A percentile compares a stretch with the other conserved stretches of the same genome.
Conservation (phyloP, 371 early-diverging fungal genomes). For the Rhizopus stolonifer region DNA sequence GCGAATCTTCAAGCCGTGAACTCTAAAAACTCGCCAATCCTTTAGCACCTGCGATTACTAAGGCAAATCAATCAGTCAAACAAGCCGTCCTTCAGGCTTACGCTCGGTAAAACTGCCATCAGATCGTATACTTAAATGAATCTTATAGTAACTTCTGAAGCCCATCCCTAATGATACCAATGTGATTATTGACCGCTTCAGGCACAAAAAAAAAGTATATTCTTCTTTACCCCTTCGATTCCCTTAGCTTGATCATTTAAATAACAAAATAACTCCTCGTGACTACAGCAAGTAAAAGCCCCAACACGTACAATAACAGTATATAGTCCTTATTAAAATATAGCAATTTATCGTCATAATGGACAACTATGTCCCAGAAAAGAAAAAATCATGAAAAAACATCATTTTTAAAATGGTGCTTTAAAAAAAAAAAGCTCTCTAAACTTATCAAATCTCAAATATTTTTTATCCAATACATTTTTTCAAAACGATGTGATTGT, state of each 20-base stretch:
- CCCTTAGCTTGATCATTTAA: conserved; percentile 15
- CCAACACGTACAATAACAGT: too few species aligned
- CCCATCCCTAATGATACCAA: conserved; percentile 10
- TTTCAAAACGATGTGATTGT: too few species aligned
- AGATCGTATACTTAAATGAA: conserved; percentile 12
- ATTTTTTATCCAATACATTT: too few species aligned
- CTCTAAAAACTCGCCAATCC: conserved; percentile 11
- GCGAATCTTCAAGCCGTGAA: conserved; percentile 7
- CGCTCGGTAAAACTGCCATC: conserved; percentile 14
- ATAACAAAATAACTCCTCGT: conserved; percentile 7
- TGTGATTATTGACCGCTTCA: conserved; percentile 9
- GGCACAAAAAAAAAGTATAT: conserved; percentile 14
- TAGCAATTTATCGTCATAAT: too few species aligned
- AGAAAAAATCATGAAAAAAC: too few species aligned
- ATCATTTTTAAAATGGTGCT: too few species aligned
- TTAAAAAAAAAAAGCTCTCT: too few species aligned
- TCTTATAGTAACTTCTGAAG: conserved; percentile 1
- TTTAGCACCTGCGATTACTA: conserved; percentile 13
- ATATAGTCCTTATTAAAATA: too few species aligned
- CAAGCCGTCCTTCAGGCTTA: conserved; percentile 15
- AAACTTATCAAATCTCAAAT: too few species aligned
- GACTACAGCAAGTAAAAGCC: too few species aligned
- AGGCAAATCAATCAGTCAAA: conserved; percentile 16
- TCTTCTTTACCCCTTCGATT: conserved; percentile 12
- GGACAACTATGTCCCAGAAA: too few species aligned